Conservation (phyloP, 1,284 basidiomycete genomes). For the Mycena citricolor region DNA sequence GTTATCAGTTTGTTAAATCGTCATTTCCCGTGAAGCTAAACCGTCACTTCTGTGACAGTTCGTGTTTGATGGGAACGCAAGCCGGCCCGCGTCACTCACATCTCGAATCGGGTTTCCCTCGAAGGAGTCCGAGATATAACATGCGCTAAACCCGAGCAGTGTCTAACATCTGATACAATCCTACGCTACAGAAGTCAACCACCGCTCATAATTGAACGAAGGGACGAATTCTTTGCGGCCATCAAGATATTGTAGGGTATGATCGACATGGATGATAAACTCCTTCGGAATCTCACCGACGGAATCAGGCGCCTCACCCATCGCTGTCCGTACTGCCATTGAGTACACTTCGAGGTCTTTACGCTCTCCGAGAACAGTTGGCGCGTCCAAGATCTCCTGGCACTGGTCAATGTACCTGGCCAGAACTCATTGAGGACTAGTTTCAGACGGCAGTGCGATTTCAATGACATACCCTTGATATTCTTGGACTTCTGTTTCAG, state of each 20-base stretch:
- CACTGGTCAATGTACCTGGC: constrained; percentile 71
- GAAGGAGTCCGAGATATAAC: no score
- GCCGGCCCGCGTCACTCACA: no score
- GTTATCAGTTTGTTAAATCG: no score
- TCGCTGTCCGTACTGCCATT: constrained; percentile 49
- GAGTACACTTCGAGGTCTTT: constrained; percentile 59
- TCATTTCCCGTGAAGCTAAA: no score
- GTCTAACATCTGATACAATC: no score
- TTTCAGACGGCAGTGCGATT: no score
- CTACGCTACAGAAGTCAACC: constrained; percentile 29
- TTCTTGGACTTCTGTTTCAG: constrained; percentile 67
- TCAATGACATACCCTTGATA: constrained; percentile 68
- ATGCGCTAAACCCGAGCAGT: no score
- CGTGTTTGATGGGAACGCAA: no score
- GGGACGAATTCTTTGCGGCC: constrained; percentile 37
- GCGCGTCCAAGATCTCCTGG: constrained; percentile 60
- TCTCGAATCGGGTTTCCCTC: no score
- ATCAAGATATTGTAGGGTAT: constrained; percentile 34
- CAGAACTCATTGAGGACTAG: no score
- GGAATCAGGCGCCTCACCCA: constrained; percentile 41
- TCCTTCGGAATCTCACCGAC: constrained; percentile 43
- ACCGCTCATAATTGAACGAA: constrained; percentile 42
- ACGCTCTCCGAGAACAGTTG: constrained; percentile 46
- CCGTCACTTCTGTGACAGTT: no score
- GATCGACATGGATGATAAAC: constrained; percentile 42